Base-by-base conservation (phyloP, 805 yeast species). In the Zygotorulaspora sp. region DNA sequence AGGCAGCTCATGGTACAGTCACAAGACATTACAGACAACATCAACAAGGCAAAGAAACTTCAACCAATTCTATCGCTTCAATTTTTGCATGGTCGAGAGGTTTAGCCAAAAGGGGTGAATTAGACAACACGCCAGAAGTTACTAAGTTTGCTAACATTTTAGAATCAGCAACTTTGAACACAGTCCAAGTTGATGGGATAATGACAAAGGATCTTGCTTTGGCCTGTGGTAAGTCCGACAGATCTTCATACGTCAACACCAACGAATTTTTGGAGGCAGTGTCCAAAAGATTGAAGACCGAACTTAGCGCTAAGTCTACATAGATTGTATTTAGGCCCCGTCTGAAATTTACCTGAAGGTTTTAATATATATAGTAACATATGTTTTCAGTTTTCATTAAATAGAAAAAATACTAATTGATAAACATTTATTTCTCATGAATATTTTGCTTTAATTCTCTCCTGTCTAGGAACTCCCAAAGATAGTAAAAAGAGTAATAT, bases 21-120 rank as follows among this genome's bases (percentile, higher is more conserved):
- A 83, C 92, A 21, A 79, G 92, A 74, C 92, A 83, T 58, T 83
- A 69, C 67, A 80, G 90, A 74, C 83, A 77, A 62, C 78, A 80
- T 53, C 90, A 83, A 65, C 77, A 77, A 56, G 90, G 90, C 45
- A 79, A 82, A 58, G 86, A 81, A 60, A 83, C 92, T 6, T 81
- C 89, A 4, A 83, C 92, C 38, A 83, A 83, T 66, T 83, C 92
- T 6, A 83, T 83, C 62, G 92, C 92, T 4, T 80, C 88, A 13
- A 83, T 83, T 41, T 83, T 82, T 52, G 92, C 92, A 20, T 83
- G 92, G 92, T 62, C 88, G n/a, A 75, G 89, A 65, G 92, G 90
- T 58, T 63, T 83, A 38, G 77, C 79, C 46, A 87, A 83, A 63
- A 80, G 92, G 73, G 92, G 90, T 54, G 78, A 72, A 58, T 67